Evolutionary conservation across 305 asterid genomes (phyloP).

Genomic region (Plantago lanceolata): DNA sequence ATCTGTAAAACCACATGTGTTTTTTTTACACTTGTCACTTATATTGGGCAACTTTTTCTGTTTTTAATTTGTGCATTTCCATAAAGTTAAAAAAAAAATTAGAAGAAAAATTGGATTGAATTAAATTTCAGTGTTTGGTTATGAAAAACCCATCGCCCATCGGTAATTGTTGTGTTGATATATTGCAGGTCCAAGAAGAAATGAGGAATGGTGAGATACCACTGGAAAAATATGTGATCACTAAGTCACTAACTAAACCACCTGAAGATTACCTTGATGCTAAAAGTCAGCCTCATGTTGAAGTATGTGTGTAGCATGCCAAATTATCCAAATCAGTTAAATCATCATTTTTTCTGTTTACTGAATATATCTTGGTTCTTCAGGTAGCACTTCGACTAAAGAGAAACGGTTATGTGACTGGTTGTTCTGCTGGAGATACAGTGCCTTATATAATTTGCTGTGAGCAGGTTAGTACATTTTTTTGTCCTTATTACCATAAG

Average conservation of each 20-base stretch:
- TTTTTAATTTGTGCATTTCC: too few relatives aligned
- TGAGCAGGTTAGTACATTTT: conserved; percentile 59
- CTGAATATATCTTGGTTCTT: conserved; percentile 23
- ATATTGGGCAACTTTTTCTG: too few relatives aligned
- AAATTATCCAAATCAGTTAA: conserved; percentile 12
- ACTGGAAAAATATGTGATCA: conserved; percentile 82
- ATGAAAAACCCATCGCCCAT: too few relatives aligned
- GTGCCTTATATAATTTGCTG: conserved; percentile 90
- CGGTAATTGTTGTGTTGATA: background rate
- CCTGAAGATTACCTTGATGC: conserved; percentile 98
- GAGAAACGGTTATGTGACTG: conserved; percentile 77
- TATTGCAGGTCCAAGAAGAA: conserved; percentile 78
- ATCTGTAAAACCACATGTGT: background rate
- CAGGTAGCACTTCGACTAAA: conserved; percentile 93
- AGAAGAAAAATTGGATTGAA: too few relatives aligned
- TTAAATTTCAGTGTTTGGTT: background rate
- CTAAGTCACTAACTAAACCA: conserved; percentile 83
- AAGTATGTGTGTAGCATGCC: conserved; percentile 47
- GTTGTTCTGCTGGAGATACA: conserved; percentile 94
- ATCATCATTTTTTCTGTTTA: conserved; percentile 14
- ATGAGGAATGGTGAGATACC: conserved; percentile 87
- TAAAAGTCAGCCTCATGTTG: conserved; percentile 94
- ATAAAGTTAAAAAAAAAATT: background rate
- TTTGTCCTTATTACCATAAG: background rate
- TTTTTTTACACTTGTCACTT: background rate